Percentiles rank a stretch among this genome's conserved stretches.
Conservation (phyloP, 176 grass and related monocot species). For the Raddia distichophylla region DNA sequence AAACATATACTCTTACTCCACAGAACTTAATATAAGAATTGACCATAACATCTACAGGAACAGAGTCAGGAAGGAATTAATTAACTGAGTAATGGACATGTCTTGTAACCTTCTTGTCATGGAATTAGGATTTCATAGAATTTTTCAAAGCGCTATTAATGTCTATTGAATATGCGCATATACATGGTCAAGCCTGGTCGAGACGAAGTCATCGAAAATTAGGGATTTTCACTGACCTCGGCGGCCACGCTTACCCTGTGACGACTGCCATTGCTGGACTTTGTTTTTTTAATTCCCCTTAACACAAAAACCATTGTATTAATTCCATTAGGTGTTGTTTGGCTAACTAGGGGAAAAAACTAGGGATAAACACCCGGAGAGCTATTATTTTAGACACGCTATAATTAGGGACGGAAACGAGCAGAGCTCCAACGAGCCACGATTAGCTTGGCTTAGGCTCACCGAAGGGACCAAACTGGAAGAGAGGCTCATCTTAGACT, state of each 20-base stretch:
- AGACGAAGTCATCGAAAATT: background rate
- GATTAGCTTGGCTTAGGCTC: too few species aligned
- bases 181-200: background rate
- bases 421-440: too few species aligned
- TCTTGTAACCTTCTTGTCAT: background rate
- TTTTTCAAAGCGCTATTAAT: constrained; percentile 32
- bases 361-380: too few species aligned
- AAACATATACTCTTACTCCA: background rate
- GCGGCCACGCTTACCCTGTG: background rate
- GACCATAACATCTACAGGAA: constrained; percentile 2
- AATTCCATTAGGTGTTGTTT: too few species aligned
- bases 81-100: background rate
- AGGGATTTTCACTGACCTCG: background rate
- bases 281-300: background rate
- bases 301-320: too few species aligned
- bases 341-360: too few species aligned
- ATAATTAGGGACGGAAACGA: too few species aligned
- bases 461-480: too few species aligned
- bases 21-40: background rate
- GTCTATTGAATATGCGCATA: background rate
- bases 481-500: too few species aligned
- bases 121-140: constrained; percentile 13
- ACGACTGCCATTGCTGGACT: background rate
- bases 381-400: too few species aligned
- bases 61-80: background rate